Conservation (phyloP, 2,329 filamentous ascomycete genomes). For the Claviceps lovelessii region DNA sequence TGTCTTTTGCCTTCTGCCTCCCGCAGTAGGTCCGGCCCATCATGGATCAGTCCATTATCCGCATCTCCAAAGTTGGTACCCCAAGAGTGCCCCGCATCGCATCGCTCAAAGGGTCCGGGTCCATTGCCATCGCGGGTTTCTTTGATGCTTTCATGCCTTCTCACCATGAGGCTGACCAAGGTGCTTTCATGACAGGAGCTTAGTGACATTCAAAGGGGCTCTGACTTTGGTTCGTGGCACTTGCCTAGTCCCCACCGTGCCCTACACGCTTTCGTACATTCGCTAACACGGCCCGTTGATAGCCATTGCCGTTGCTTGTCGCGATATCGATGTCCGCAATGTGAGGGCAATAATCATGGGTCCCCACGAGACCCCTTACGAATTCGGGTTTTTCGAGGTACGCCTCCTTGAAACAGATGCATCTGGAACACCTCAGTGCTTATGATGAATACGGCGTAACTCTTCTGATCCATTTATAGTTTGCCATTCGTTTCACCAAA, state of each 20-base stretch:
- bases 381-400: slow-evolving; percentile 95
- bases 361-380: slow-evolving; percentile 86
- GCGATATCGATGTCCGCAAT: slow-evolving; percentile 77
- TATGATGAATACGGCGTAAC: not conserved
- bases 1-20: not conserved
- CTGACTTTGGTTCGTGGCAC: slow-evolving; percentile 58
- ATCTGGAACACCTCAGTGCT: not conserved
- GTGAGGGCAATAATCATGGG: slow-evolving; percentile 82
- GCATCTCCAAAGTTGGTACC: slow-evolving; percentile 61
- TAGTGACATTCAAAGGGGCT: slow-evolving; percentile 66
- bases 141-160: not conserved
- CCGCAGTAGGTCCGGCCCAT: slow-evolving; percentile 7
- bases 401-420: slow-evolving; percentile 11
- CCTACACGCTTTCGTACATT: not conserved
- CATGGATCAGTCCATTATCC: slow-evolving; percentile 69
- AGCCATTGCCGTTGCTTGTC: slow-evolving; percentile 78
- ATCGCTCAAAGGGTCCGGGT: slow-evolving; percentile 4
- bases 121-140: slow-evolving; percentile 12
- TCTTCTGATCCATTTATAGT: slow-evolving; percentile 31
- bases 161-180: slow-evolving; percentile 4
- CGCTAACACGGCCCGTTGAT: not conserved
- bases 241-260: slow-evolving; percentile 3
- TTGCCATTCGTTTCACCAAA: slow-evolving; percentile 60
- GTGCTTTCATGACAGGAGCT: slow-evolving; percentile 49
- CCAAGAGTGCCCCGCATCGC: slow-evolving; percentile 7